Base-by-base conservation (phyloP, 768 basidiomycete genomes). In the Podaxis pistillaris region DNA sequence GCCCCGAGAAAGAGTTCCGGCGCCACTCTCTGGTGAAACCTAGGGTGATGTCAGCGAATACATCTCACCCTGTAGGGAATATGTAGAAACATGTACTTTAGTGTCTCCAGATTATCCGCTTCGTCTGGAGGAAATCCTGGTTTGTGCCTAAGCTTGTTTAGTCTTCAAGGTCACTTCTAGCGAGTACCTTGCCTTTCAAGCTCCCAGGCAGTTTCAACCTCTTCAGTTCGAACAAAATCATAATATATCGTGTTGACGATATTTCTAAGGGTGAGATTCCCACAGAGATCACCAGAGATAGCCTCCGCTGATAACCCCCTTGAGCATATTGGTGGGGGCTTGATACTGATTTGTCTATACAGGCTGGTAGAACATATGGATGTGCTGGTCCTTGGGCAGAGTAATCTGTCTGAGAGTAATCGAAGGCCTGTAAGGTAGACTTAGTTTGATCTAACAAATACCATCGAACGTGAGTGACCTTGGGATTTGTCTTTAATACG, bases 71-170 rank as follows among this genome's bases (percentile, higher is more conserved):
- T n/a, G 28, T 15, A 4, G 24, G 13, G 2, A 22, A n/a, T 37
- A 11, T 11, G 12, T 3, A 37, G 37, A 3, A 26, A 26, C 30
- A 38, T 37, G 2, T 38, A 61, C 60, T 37, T 61, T 15, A 61
- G 26, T 6, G 51, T 54, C 37, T 55, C 41, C 4, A 61, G 24
- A n/a, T 6, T 54, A 24, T 61, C 60, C 3, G 52, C 60, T 46
- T 61, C 60, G 4, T 61, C 60, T 4, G 60, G 40, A 19, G 60
- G 60, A 54, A 61, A 61, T 3, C 60, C 60, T 61, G 24, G 4
- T 33, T 19, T 5, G 41, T 15, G n/a, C 41, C 12, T 33, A 33
- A 33, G 33, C 33, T 33, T 9, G 33, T 33, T 9, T 33, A 33
- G 8, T 9, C 8, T 33, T 33, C 33, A 33, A 33, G 33, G 8